phyloP scores from a whole-genome alignment of 352 stramenopile genomes.

The Globisporangium splendens region DNA sequence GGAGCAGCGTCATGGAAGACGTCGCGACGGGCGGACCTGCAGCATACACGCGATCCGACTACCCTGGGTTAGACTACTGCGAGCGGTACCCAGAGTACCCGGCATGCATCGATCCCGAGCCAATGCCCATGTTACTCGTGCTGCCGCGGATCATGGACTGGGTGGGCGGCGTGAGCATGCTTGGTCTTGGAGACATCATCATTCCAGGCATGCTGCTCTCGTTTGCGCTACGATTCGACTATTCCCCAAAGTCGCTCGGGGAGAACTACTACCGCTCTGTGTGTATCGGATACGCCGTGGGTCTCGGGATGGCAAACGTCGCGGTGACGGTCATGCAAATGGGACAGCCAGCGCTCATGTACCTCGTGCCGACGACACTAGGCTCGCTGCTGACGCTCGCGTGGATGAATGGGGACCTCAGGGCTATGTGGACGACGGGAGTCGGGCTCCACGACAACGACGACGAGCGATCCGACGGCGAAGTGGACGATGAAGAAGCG shows the following conservation, averaged over 20 bases:
- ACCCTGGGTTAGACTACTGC: slow-evolving; percentile 73
- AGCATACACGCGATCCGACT: slow-evolving; percentile 59
- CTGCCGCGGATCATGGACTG: slow-evolving; percentile 92
- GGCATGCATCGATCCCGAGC: slow-evolving; percentile 76
- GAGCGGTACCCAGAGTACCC: slow-evolving; percentile 59
- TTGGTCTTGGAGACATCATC: slow-evolving; percentile 96
- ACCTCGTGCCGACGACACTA: slow-evolving; percentile 92
- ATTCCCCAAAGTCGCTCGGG: slow-evolving; percentile 28
- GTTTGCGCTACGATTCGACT: slow-evolving; percentile 92
- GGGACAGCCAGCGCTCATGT: slow-evolving; percentile 95
- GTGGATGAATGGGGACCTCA: slow-evolving; percentile 74
- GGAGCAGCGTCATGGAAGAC: slow-evolving; percentile 91
- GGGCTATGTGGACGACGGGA: slow-evolving; percentile 44
- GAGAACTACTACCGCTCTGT: slow-evolving; percentile 87
- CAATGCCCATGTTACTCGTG: slow-evolving; percentile 94
- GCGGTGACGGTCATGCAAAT: slow-evolving; percentile 92
- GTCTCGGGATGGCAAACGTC: slow-evolving; percentile 91
- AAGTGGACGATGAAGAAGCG: slow-evolving; percentile 16
- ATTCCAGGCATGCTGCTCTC: slow-evolving; percentile 92
- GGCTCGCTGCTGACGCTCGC: slow-evolving; percentile 68
- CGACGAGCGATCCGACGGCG: slow-evolving; percentile 9
- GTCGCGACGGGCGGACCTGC: slow-evolving; percentile 88
- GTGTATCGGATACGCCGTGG: slow-evolving; percentile 90
- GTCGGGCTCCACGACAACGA: slow-evolving; percentile 18
- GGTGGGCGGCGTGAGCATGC: slow-evolving; percentile 87